A percentile compares a stretch with the other conserved stretches of the same genome.
Conservation (phyloP, 2,329 filamentous ascomycete genomes). For the Aspergillus unguis region DNA sequence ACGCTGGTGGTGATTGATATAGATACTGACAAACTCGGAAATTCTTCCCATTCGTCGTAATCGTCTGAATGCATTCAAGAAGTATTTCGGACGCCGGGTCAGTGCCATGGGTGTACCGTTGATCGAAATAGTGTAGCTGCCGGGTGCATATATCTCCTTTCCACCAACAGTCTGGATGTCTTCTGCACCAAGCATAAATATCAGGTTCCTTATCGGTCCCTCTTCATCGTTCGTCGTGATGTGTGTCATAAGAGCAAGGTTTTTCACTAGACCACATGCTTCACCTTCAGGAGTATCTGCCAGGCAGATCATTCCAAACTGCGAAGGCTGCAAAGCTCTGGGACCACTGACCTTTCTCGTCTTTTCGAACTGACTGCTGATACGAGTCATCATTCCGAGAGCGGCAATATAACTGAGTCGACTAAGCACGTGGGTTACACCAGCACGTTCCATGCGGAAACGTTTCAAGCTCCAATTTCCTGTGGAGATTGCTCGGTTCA, state of each 20-base stretch:
- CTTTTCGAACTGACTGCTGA: constrained; percentile 98
- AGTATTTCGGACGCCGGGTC: constrained; percentile 80
- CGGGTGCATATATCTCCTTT: constrained; percentile 78
- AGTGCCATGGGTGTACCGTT: constrained; percentile 93
- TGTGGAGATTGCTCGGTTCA: constrained; percentile 94
- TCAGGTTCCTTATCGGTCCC: constrained; percentile 78
- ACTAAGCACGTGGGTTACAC: constrained; percentile 93
- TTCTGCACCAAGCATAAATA: constrained; percentile 81
- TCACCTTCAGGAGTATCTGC: constrained; percentile 98
- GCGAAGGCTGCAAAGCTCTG: constrained; percentile 90
- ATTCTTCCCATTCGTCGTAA: constrained; percentile 86
- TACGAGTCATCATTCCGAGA: constrained; percentile 98
- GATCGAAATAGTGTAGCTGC: constrained; percentile 85
- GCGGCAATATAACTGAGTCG: constrained; percentile 94
- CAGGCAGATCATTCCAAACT: constrained; percentile 96
- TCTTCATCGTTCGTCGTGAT: constrained; percentile 97
- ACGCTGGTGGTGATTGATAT: constrained; percentile 88
- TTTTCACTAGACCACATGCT: constrained; percentile 96
- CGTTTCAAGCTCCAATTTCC: constrained; percentile 98
- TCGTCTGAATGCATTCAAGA: constrained; percentile 78
- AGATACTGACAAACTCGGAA: constrained; percentile 94
- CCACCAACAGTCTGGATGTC: constrained; percentile 77
- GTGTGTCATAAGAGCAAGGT: constrained; percentile 96
- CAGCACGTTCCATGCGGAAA: constrained; percentile 97
- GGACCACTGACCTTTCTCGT: constrained; percentile 95